Evolutionary conservation across 331 rosid genomes (phyloP).

Genomic region (Stylosanthes scabra): DNA sequence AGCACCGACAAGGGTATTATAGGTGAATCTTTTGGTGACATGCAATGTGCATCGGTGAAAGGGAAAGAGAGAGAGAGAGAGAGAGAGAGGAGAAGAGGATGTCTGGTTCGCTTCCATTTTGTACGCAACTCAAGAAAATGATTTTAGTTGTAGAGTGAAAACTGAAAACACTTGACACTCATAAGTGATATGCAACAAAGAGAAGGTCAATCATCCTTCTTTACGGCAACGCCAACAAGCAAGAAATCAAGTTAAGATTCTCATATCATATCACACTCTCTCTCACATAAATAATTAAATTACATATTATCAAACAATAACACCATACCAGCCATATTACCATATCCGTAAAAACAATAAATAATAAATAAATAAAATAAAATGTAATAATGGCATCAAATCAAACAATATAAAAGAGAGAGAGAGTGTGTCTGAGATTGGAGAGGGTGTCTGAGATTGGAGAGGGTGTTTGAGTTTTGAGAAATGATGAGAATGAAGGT

Average conservation of each 20-base stretch:
- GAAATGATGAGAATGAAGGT: slow-evolving; percentile 35
- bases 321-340: no score
- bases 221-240: neutral
- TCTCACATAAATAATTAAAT: no score
- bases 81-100: neutral
- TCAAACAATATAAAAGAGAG: neutral
- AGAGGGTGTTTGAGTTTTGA: neutral
- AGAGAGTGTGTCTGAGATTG: no score
- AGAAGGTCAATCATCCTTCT: neutral
- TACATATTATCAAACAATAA: no score
- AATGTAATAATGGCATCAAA: no score
- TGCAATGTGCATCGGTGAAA: neutral
- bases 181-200: no score
- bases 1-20: neutral
- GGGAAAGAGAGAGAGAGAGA: neutral
- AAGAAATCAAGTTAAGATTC: neutral
- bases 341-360: no score
- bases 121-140: neutral
- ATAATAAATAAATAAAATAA: no score
- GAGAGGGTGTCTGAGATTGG: neutral
- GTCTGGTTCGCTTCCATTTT: neutral
- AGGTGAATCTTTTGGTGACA: neutral
- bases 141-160: neutral
- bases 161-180: neutral
- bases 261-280: neutral